These are phyloP conservation scores for Papiliotrema terrestris DNA, from an alignment of 1,284 basidiomycete genomes.

Conservation along the genomic window DNA sequence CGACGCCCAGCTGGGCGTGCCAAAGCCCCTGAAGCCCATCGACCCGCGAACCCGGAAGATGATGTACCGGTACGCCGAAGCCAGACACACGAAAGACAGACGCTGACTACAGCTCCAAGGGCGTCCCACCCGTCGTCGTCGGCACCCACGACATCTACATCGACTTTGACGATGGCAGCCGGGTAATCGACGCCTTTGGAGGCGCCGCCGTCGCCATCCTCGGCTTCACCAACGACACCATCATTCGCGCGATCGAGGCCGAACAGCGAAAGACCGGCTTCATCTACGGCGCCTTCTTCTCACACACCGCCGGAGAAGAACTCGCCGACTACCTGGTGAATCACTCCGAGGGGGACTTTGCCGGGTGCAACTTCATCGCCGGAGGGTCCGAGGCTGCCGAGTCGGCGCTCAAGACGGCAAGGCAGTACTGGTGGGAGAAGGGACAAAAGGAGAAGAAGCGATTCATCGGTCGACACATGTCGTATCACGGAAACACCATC, in stretches of 20 bases:
- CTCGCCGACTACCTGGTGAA: constrained; percentile 1
- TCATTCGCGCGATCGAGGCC: not conserved
- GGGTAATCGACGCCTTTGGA: not conserved
- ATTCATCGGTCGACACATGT: constrained; percentile 73
- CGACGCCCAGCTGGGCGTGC: not conserved
- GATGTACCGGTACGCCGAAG: not conserved
- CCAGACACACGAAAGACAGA: not conserved
- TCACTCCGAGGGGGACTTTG: constrained; percentile 6
- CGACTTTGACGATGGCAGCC: not conserved
- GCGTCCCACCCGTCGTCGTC: not conserved
- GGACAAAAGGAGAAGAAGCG: constrained; percentile 66
- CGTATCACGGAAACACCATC: constrained; percentile 81
- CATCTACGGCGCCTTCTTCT: not conserved
- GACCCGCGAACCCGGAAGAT: not conserved
- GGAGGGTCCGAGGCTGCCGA: constrained; percentile 34
- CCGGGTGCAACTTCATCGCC: constrained; percentile 4
- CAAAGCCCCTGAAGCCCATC: not conserved
- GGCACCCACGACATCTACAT: not conserved
- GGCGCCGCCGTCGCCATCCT: not conserved
- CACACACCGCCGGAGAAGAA: constrained; percentile 2
- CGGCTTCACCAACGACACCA: not conserved
- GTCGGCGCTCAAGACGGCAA: constrained; percentile 28
- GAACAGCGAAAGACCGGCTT: not conserved
- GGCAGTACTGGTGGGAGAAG: constrained; percentile 55
- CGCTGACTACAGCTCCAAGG: not conserved